phyloP scores from a whole-genome alignment of 345 rosid species.

The Jatropha curcas region DNA sequence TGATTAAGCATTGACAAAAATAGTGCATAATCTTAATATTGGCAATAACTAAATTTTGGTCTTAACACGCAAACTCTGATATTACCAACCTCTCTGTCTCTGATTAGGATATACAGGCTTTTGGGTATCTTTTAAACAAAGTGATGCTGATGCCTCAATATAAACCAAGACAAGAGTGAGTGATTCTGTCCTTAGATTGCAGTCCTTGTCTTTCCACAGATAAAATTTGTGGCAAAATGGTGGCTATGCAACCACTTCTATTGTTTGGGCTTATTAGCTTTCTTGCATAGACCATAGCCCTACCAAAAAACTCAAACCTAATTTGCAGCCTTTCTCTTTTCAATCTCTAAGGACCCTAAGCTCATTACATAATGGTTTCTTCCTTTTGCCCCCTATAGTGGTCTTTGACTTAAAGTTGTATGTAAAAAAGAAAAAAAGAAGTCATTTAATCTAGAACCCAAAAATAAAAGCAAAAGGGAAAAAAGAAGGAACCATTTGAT shows the following conservation, averaged over 20 bases:
- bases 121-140: conserved; percentile 26
- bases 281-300: neutral
- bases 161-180: conserved; percentile 13
- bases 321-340: neutral
- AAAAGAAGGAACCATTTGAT: conserved; percentile 27
- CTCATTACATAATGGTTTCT: too few relatives aligned
- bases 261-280: neutral
- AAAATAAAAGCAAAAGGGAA: conserved; percentile 21
- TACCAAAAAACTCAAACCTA: neutral
- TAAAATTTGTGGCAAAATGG: neutral
- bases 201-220: neutral
- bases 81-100: conserved; percentile 13
- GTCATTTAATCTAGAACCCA: conserved; percentile 16
- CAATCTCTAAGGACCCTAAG: neutral
- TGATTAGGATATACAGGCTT: conserved; percentile 4
- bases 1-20: neutral
- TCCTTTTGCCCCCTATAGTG: neutral
- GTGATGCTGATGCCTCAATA: conserved; percentile 23
- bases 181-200: conserved; percentile 23
- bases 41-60: conserved; percentile 13
- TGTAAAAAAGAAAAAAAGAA: conserved; percentile 4
- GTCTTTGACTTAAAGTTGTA: conserved; percentile 22
- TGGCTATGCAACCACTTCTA: neutral
- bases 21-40: neutral
- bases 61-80: conserved; percentile 13